Evolutionary conservation across 2,329 filamentous ascomycete genomes (phyloP).

Genomic region (Ophiosphaerella korrae): DNA sequence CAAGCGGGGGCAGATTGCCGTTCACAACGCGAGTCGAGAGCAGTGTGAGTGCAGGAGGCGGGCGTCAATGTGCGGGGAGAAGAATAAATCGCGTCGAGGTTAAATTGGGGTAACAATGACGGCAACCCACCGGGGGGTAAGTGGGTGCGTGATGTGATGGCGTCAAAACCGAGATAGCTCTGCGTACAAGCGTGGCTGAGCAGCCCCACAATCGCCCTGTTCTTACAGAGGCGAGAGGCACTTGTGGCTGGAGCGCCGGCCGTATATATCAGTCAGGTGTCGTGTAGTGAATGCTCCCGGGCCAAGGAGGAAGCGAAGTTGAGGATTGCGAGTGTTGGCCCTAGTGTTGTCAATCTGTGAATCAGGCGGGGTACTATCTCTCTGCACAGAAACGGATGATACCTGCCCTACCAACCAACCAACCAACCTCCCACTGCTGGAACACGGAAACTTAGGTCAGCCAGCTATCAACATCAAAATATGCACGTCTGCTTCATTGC

Average conservation of each 20-base stretch:
- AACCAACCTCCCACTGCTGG: too few species aligned
- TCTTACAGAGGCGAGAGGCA: constrained; percentile 25
- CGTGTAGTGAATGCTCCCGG: constrained; percentile 3
- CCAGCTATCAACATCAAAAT: too few species aligned
- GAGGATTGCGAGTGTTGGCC: constrained; percentile 4
- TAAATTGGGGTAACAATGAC: constrained; percentile 22
- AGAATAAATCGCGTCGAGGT: constrained; percentile 3
- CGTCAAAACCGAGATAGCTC: constrained; percentile 31
- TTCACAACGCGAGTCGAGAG: constrained; percentile 12
- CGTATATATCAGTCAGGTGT: neutral
- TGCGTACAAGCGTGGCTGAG: constrained; percentile 32
- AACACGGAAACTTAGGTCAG: too few species aligned
- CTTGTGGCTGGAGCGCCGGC: constrained; percentile 8
- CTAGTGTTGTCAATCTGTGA: constrained; percentile 14
- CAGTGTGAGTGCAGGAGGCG: constrained; percentile 12
- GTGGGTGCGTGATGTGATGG: constrained; percentile 23
- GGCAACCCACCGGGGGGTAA: constrained; percentile 5
- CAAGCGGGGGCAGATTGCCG: constrained; percentile 25
- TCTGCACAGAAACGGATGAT: constrained; percentile 4
- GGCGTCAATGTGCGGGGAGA: constrained; percentile 3
- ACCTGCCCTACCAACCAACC: neutral
- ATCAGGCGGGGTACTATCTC: constrained; percentile 9
- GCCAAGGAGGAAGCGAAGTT: constrained; percentile 5
- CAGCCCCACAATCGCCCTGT: constrained; percentile 25
- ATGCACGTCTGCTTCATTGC: too few species aligned